Evolutionary conservation across 2,329 filamentous ascomycete genomes (phyloP), one percentile per base, ranked within the genome.

Genomic region (Hypoxylon sp.): DNA sequence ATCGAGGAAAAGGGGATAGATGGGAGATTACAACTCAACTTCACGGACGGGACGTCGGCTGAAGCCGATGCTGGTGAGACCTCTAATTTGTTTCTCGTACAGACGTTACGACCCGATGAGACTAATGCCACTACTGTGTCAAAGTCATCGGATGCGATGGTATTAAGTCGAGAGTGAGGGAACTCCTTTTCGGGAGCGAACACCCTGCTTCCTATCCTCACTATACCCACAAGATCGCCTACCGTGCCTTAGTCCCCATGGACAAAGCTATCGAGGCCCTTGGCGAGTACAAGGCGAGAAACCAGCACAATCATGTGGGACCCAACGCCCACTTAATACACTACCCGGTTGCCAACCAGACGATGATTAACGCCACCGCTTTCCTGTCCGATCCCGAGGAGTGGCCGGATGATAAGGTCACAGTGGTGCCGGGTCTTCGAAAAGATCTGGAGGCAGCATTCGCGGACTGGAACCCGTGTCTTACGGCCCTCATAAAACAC

Each of bases 161-260:
- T 2, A 80, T 84, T 67, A 82, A 82, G 71, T 84, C 82, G 4
- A 77, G 78, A 30, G 79, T 83, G 3, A 77, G 85, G 24, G 65
- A 78, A 33, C 64, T 81, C 4, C 73, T 86, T 2, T 74, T 85
- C 0, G 80, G 80, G 0, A 73, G 74, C 1, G 71, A 79, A 0
- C 71, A 80, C 64, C 80, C 80, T 0, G 79, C 80, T 3, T 77
- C 80, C 0, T 72, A 78, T 14, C 81, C 85, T 0, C 74, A 78
- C 1, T 87, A 83, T 68, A 82, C 81, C 0, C 80, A 82, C 50
- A 86, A 85, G 68, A 84, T 83, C 63, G 83, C 81, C 0, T 86
- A 85, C 67, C 79, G 84, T 2, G 82, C 81, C 0, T 65, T 86
- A 22, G 76, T 85, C 2, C 82, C 83, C 0, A 85, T 85, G 81